Evolutionary conservation across 2,329 filamentous ascomycete species (phyloP).

Genomic region (Elsinoe australis): DNA sequence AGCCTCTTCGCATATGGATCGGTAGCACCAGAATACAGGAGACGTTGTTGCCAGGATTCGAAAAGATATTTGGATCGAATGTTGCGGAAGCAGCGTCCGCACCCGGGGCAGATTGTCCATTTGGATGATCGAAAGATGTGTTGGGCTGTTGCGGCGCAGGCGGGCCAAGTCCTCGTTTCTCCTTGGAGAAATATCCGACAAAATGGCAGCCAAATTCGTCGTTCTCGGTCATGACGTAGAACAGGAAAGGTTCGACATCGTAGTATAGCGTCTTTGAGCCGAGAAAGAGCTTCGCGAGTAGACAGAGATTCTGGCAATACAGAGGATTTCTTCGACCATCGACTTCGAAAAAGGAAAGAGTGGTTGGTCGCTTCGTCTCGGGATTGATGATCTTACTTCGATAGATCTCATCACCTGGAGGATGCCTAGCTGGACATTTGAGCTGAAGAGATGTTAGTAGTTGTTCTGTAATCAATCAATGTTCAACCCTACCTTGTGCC

Average conservation of each 20-base stretch:
- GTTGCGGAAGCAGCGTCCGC: constrained; percentile 19
- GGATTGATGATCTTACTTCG: constrained; percentile 66
- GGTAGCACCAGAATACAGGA: constrained; percentile 94
- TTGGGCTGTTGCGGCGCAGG: constrained; percentile 58
- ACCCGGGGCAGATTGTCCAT: constrained; percentile 20
- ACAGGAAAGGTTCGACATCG: constrained; percentile 92
- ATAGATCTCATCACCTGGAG: constrained; percentile 96
- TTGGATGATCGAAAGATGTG: constrained; percentile 23
- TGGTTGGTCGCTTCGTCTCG: constrained; percentile 29
- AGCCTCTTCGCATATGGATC: constrained; percentile 94
- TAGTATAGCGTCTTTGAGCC: constrained; percentile 98
- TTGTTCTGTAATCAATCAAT: neutral
- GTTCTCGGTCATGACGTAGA: constrained; percentile 94
- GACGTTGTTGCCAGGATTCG: constrained; percentile 65
- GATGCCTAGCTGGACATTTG: constrained; percentile 94
- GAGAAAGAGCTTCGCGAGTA: constrained; percentile 93
- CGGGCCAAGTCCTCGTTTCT: constrained; percentile 58
- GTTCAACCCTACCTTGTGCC: constrained; percentile 59
- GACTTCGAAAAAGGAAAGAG: constrained; percentile 82
- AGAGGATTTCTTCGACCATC: constrained; percentile 94
- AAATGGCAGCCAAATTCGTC: constrained; percentile 90
- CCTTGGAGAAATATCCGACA: constrained; percentile 98
- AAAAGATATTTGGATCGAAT: constrained; percentile 24
- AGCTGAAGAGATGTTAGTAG: constrained; percentile 32
- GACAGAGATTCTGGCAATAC: constrained; percentile 97